Conservation (phyloP, 805 yeast genomes). For the Barnettozyma sucrosica region DNA sequence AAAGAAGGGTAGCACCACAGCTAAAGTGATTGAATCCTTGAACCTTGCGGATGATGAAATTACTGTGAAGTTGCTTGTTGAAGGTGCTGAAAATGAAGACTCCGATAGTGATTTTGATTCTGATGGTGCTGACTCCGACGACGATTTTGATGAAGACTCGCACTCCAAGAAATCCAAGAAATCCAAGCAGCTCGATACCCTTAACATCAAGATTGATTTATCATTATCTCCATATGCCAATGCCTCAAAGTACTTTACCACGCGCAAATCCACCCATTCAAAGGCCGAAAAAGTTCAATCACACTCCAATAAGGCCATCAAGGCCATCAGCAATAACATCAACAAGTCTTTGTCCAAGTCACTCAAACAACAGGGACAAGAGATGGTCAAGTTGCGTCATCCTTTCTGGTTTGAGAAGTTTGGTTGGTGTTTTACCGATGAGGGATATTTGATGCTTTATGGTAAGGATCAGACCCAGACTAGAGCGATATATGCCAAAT, state of each 20-base stretch:
- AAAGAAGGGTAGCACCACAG: slow-evolving; percentile 55
- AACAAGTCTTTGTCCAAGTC: slow-evolving; percentile 61
- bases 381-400: slow-evolving; percentile 50
- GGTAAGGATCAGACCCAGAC: slow-evolving; percentile 79
- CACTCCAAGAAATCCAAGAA: slow-evolving; percentile 2
- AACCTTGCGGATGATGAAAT: slow-evolving; percentile 66
- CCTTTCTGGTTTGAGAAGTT: slow-evolving; percentile 93
- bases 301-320: slow-evolving; percentile 70
- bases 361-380: slow-evolving; percentile 53
- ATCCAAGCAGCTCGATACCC: slow-evolving; percentile 12
- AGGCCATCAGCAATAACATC: slow-evolving; percentile 76
- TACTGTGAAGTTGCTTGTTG: slow-evolving; percentile 48
- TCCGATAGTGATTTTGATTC: slow-evolving; percentile 26
- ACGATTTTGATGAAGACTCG: slow-evolving; percentile 9
- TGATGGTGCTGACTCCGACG: slow-evolving; percentile 23
- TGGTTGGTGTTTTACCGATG: slow-evolving; percentile 89
- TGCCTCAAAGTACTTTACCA: slow-evolving; percentile 74
- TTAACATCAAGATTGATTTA: slow-evolving; percentile 63
- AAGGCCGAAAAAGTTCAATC: slow-evolving; percentile 79
- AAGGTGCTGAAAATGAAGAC: slow-evolving; percentile 30
- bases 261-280: slow-evolving; percentile 65
- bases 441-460: slow-evolving; percentile 78
- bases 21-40: slow-evolving; percentile 56
- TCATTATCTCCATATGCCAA: slow-evolving; percentile 79
- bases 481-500: slow-evolving; percentile 74